Percentiles rank a stretch among this genome's conserved stretches.
Conservation (phyloP, 2,329 filamentous ascomycete species). For the Tolypocladium inflatum region DNA sequence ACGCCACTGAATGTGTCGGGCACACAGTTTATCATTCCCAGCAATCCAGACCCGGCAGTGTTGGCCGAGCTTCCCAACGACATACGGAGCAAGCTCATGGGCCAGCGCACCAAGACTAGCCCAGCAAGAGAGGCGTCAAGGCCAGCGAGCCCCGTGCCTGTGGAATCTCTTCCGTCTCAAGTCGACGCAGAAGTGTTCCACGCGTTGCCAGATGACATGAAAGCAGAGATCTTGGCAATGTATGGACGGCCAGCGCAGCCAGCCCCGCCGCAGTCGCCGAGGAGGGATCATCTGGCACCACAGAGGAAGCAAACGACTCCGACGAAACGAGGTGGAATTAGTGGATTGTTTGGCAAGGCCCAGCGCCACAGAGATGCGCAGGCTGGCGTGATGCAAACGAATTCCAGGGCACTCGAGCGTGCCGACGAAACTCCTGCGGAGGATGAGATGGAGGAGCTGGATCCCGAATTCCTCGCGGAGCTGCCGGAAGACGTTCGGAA, state of each 20-base stretch:
- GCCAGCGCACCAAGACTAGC: conserved; percentile 33
- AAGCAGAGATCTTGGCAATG: conserved; percentile 69
- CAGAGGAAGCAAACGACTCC: conserved; percentile 48
- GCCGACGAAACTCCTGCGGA: conserved; percentile 15
- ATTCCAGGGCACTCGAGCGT: conserved; percentile 45
- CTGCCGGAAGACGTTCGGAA: conserved; percentile 70
- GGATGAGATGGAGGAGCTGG: conserved; percentile 41
- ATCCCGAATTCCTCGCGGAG: conserved; percentile 68
- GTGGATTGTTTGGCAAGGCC: conserved; percentile 30
- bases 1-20: conserved; percentile 69
- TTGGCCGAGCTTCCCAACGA: conserved; percentile 75
- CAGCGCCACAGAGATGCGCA: conserved; percentile 44
- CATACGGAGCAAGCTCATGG: conserved; percentile 67
- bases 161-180: conserved; percentile 55
- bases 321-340: conserved; percentile 50
- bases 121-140: conserved; percentile 15
- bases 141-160: conserved; percentile 30
- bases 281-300: conserved; percentile 43
- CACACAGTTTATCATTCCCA: conserved; percentile 86
- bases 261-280: conserved; percentile 39
- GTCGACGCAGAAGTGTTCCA: conserved; percentile 78
- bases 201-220: conserved; percentile 76
- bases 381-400: conserved; percentile 62
- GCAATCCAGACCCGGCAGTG: conserved; percentile 71
- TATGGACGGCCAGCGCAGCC: conserved; percentile 41